Evolutionary conservation across 2,329 filamentous ascomycete species (phyloP).

Genomic region (Penicillium sclerotiorum): DNA sequence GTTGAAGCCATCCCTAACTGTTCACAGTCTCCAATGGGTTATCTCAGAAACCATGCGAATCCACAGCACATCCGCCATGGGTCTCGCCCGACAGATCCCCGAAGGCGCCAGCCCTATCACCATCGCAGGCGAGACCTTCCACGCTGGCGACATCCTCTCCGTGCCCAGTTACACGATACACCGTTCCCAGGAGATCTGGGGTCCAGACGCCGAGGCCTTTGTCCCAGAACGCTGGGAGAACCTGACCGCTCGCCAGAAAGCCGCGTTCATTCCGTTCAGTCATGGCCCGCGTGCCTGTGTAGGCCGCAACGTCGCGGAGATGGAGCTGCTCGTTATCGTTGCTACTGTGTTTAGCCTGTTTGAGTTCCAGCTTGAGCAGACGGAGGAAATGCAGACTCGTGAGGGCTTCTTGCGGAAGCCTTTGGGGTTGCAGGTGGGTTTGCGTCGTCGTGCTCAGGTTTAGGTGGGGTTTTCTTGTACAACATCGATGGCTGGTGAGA

Average conservation of each 20-base stretch:
- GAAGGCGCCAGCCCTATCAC: conserved; percentile 63
- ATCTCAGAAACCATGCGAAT: conserved; percentile 84
- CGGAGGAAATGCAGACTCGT: conserved; percentile 69
- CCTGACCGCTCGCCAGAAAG: conserved; percentile 68
- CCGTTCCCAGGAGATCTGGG: conserved; percentile 74
- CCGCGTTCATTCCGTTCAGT: conserved; percentile 75
- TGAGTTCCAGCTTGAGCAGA: conserved; percentile 61
- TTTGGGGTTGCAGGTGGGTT: conserved; percentile 65
- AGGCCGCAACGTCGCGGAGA: conserved; percentile 83
- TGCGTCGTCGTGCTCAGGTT: conserved; percentile 48
- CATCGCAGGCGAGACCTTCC: conserved; percentile 71
- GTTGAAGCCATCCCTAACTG: background rate
- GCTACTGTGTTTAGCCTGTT: conserved; percentile 65
- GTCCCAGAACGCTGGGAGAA: conserved; percentile 73
- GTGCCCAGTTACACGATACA: conserved; percentile 84
- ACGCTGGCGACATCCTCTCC: conserved; percentile 72
- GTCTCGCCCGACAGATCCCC: conserved; percentile 76
- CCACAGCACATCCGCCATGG: conserved; percentile 83
- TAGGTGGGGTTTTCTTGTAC: too few species aligned
- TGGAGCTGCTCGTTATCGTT: conserved; percentile 80
- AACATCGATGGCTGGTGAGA: too few species aligned
- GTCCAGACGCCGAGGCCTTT: conserved; percentile 69
- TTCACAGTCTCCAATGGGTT: conserved; percentile 60
- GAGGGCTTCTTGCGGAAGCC: conserved; percentile 86
- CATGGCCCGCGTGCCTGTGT: conserved; percentile 71